phyloP scores from a whole-genome alignment of 805 yeast genomes.

The Candida boleticola region DNA sequence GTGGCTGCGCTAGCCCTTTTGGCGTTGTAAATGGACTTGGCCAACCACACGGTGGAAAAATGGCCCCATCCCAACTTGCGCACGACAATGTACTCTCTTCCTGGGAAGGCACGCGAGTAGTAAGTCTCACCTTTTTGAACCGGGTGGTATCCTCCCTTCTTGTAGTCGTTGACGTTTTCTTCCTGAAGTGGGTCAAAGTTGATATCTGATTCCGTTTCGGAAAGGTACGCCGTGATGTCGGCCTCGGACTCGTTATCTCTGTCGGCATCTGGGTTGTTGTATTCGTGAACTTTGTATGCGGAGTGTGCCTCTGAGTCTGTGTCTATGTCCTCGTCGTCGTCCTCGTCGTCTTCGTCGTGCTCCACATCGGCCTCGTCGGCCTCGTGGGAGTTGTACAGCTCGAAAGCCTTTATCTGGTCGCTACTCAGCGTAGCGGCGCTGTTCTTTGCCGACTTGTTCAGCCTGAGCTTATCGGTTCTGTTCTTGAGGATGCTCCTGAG shows the following conservation, averaged over 20 bases:
- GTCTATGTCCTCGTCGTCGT: conserved; percentile 4
- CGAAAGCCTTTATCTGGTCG: neutral
- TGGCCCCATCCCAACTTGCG: conserved; percentile 73
- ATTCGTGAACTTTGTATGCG: conserved; percentile 3
- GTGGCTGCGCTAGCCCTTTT: neutral
- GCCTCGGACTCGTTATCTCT: conserved; percentile 11
- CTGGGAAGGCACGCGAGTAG: conserved; percentile 26
- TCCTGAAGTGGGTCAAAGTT: conserved; percentile 35
- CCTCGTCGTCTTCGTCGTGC: neutral
- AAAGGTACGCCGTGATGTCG: conserved; percentile 15
- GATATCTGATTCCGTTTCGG: conserved; percentile 26
- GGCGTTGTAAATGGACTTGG: conserved; percentile 25
- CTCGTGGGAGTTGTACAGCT: neutral
- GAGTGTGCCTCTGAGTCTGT: conserved; percentile 1
- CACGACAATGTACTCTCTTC: conserved; percentile 39
- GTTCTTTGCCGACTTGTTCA: neutral
- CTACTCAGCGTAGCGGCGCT: neutral
- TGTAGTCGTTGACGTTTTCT: conserved; percentile 53
- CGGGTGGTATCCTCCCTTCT: conserved; percentile 65
- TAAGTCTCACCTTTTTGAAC: conserved; percentile 55
- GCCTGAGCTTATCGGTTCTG: neutral
- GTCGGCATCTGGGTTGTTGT: conserved; percentile 1
- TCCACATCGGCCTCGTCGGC: neutral
- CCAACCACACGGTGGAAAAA: conserved; percentile 71
- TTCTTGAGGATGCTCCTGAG: conserved; percentile 6